A percentile compares a stretch with the other conserved stretches of the same genome.
Evolutionary conservation across 441 rosid species (phyloP).

Genomic region (Aquilaria agallochum): DNA sequence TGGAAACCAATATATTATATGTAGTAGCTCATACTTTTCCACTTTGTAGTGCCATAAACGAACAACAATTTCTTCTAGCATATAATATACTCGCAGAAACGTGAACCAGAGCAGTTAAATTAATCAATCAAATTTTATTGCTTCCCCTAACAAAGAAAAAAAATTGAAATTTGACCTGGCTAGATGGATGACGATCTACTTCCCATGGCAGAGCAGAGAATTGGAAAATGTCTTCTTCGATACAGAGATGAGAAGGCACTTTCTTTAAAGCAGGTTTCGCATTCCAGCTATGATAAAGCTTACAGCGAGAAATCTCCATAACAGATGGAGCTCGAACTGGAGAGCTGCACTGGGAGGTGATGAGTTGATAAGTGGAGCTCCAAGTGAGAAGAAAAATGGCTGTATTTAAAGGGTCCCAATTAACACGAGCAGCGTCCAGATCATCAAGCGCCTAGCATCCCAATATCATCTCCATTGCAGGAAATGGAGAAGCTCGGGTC

Average conservation of each 20-base stretch:
- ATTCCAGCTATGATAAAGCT: background rate
- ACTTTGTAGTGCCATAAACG: background rate
- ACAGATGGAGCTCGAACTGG: background rate
- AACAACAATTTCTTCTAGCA: background rate
- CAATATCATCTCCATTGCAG: conserved; percentile 13
- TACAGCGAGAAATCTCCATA: background rate
- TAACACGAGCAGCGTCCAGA: conserved; percentile 5
- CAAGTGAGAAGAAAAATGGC: background rate
- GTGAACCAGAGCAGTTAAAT: too few relatives aligned
- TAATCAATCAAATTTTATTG: too few relatives aligned
- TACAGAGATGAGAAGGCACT: conserved; percentile 7
- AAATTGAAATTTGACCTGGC: background rate
- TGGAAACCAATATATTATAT: too few relatives aligned
- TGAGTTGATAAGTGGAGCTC: background rate
- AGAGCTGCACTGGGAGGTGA: conserved; percentile 4
- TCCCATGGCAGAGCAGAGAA: background rate
- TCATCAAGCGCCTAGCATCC: conserved; percentile 14
- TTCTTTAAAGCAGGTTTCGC: conserved; percentile 4
- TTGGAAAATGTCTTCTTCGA: background rate
- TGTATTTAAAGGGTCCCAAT: conserved; percentile 14
- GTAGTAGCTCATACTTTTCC: too few relatives aligned
- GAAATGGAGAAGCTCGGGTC: conserved; percentile 14
- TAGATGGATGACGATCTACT: background rate
- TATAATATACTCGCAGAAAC: background rate
- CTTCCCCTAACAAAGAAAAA: too few relatives aligned